These are phyloP conservation scores for Nitzschia sp. DNA, from an alignment of 108 stramenopile species.

Conservation along the genomic window DNA sequence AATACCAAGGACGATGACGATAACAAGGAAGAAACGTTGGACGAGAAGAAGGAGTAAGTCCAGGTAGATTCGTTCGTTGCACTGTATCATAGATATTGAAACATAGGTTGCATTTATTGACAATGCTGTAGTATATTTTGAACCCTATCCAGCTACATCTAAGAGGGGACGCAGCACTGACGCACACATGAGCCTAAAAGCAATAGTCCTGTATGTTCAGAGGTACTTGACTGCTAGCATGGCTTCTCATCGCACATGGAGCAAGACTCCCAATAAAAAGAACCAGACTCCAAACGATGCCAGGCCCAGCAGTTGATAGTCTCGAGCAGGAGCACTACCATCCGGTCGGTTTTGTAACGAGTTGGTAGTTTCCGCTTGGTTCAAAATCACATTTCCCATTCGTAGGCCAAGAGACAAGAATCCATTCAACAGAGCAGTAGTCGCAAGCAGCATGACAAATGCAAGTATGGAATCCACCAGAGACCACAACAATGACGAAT, in stretches of 20 bases:
- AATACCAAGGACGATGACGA: no score
- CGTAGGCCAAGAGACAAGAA: background rate
- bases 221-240: no score
- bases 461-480: constrained; percentile 8
- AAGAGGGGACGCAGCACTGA: no score
- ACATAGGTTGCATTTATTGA: no score
- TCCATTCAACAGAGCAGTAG: background rate
- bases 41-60: no score
- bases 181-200: no score
- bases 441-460: background rate
- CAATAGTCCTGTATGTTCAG: no score
- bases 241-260: background rate
- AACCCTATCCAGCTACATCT: no score
- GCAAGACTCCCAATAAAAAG: background rate
- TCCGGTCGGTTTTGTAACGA: background rate
- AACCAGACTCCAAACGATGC: constrained; percentile 15
- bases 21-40: no score
- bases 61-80: no score
- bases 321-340: background rate
- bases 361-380: background rate
- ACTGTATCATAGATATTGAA: no score
- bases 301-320: constrained; percentile 11
- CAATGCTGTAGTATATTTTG: no score
- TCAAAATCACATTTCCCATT: background rate
- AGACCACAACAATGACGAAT: background rate